phyloP scores from a whole-genome alignment of 306 rosid species.

The Phaseolus lunatus region DNA sequence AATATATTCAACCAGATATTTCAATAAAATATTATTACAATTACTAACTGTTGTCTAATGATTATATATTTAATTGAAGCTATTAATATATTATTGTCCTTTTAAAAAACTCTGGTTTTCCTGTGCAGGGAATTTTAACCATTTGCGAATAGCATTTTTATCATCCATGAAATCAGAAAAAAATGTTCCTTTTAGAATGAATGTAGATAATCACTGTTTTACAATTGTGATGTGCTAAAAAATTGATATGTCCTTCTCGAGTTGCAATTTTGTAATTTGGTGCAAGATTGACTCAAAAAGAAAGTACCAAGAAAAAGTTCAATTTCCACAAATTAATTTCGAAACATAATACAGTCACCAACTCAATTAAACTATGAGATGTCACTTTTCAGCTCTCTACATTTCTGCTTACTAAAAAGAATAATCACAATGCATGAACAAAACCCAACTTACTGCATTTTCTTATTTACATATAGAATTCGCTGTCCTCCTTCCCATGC shows the following conservation, averaged over 20 bases:
- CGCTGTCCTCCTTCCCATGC: constrained; percentile 5
- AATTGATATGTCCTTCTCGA: too few relatives aligned
- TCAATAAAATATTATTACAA: too few relatives aligned
- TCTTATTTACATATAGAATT: constrained; percentile 46
- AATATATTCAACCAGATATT: too few relatives aligned
- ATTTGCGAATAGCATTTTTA: neutral
- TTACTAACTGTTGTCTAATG: too few relatives aligned
- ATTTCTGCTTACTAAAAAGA: constrained; percentile 32
- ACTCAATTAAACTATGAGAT: neutral
- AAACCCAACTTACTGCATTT: constrained; percentile 13
- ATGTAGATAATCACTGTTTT: too few relatives aligned
- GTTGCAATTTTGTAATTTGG: too few relatives aligned
- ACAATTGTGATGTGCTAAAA: too few relatives aligned
- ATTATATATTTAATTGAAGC: too few relatives aligned
- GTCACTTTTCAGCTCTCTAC: constrained; percentile 39
- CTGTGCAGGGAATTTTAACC: neutral
- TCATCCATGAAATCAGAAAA: neutral
- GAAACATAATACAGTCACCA: constrained; percentile 34
- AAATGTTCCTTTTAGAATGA: too few relatives aligned
- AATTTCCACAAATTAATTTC: constrained; percentile 12
- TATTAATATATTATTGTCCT: too few relatives aligned
- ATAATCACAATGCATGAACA: constrained; percentile 40
- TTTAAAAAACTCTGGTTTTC: neutral
- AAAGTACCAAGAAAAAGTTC: too few relatives aligned
- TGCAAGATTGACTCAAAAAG: too few relatives aligned